phyloP scores from a whole-genome alignment of 352 stramenopile genomes.

The Phytophthora citrophthora region DNA sequence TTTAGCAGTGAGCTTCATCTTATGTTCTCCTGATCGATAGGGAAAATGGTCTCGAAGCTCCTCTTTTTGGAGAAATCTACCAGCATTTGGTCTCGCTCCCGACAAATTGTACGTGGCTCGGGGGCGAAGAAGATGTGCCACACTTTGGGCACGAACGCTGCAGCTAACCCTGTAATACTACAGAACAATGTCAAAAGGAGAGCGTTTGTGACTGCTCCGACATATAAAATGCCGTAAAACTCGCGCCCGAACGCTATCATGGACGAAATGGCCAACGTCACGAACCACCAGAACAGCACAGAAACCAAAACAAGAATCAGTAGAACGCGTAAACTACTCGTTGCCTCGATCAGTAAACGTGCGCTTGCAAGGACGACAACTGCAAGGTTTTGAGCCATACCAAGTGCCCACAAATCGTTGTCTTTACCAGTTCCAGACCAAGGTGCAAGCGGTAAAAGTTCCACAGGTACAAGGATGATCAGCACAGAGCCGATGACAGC shows the following conservation, averaged over 20 bases:
- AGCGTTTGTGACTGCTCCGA: constrained; percentile 49
- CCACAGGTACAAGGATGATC: constrained; percentile 52
- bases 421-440: constrained; percentile 58
- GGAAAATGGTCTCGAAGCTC: constrained; percentile 46
- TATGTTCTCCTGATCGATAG: constrained; percentile 38
- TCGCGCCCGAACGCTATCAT: constrained; percentile 60
- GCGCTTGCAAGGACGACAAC: constrained; percentile 66
- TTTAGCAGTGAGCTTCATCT: not conserved
- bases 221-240: constrained; percentile 63
- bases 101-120: constrained; percentile 52
- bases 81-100: constrained; percentile 51
- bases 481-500: constrained; percentile 53
- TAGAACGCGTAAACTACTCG: constrained; percentile 33
- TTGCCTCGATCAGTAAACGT: constrained; percentile 58
- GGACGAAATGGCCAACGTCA: constrained; percentile 55
- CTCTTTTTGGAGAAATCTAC: constrained; percentile 23
- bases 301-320: constrained; percentile 42
- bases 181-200: constrained; percentile 46
- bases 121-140: constrained; percentile 47
- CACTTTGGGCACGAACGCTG: constrained; percentile 39
- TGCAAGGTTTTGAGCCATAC: constrained; percentile 67
- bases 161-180: constrained; percentile 32
- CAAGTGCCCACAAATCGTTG: constrained; percentile 73
- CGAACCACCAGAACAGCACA: constrained; percentile 56
- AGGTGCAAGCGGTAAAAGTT: constrained; percentile 48